These are phyloP conservation scores for Lipomyces mesembrius DNA, from an alignment of 805 yeast species.

Conservation along the genomic window DNA sequence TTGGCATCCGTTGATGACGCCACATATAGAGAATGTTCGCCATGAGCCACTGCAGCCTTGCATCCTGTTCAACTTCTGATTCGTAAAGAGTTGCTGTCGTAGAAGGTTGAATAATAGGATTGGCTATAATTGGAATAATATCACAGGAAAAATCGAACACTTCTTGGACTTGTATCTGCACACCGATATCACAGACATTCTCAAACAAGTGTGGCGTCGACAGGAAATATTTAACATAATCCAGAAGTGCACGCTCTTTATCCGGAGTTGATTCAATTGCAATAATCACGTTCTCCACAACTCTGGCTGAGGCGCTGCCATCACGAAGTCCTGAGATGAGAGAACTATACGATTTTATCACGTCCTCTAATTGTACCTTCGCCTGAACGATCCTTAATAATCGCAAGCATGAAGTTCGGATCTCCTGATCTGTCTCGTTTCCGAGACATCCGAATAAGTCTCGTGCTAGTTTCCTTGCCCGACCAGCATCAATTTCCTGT, in stretches of 20 bases:
- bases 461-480: slow-evolving; percentile 20
- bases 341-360: slow-evolving; percentile 24
- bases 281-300: slow-evolving; percentile 17
- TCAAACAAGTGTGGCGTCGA: slow-evolving; percentile 27
- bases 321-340: slow-evolving; percentile 10
- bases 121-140: slow-evolving; percentile 14
- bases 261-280: slow-evolving; percentile 7
- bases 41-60: slow-evolving; percentile 22
- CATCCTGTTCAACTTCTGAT: slow-evolving; percentile 1
- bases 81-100: background rate
- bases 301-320: background rate
- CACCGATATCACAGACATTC: background rate
- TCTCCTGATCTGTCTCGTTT: slow-evolving; percentile 6
- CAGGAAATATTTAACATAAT: slow-evolving; percentile 13
- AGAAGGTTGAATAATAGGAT: background rate
- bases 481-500: background rate
- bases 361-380: slow-evolving; percentile 15
- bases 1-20: slow-evolving; percentile 4
- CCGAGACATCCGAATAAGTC: slow-evolving; percentile 16
- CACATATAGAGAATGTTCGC: slow-evolving; percentile 25
- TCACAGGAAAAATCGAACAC: slow-evolving; percentile 14
- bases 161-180: background rate
- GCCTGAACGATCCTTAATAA: slow-evolving; percentile 18
- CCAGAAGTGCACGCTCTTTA: background rate
- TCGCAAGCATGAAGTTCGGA: slow-evolving; percentile 18